phyloP scores from a whole-genome alignment of 208 protist species.

The Phytomonas francai region DNA sequence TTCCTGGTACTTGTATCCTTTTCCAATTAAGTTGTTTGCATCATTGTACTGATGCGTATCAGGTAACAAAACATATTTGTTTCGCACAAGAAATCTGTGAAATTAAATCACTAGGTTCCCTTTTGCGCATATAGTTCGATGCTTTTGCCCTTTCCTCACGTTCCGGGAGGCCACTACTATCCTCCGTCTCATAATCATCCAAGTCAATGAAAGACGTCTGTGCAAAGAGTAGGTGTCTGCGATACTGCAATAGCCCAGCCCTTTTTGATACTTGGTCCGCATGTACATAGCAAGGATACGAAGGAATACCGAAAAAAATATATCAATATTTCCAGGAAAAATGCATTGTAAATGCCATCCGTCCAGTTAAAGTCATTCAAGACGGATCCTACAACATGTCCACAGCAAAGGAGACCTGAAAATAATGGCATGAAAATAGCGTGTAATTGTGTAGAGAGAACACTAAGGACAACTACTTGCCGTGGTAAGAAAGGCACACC shows the following conservation, averaged over 20 bases:
- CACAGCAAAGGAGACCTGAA: constrained; percentile 62
- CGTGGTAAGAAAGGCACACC: constrained; percentile 75
- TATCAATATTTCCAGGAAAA: constrained; percentile 35
- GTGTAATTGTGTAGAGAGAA: constrained; percentile 60
- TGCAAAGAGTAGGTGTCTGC: background rate
- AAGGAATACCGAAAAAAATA: constrained; percentile 18
- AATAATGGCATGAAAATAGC: constrained; percentile 72
- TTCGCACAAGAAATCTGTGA: background rate
- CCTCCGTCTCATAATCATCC: background rate
- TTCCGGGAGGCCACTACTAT: background rate
- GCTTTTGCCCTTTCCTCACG: background rate
- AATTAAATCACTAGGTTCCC: background rate
- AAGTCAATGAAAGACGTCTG: background rate
- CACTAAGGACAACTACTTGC: constrained; percentile 69
- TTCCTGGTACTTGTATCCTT: background rate
- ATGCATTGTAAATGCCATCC: constrained; percentile 41
- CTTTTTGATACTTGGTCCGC: background rate
- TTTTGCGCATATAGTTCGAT: background rate
- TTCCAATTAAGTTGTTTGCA: background rate
- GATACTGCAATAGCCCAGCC: background rate
- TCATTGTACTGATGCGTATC: background rate
- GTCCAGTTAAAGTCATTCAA: constrained; percentile 26
- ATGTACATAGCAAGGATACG: background rate
- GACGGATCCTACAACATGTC: constrained; percentile 65
- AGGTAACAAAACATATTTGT: background rate